Evolutionary conservation across 306 rosid species (phyloP).

Genomic region (Malus sylvestris): DNA sequence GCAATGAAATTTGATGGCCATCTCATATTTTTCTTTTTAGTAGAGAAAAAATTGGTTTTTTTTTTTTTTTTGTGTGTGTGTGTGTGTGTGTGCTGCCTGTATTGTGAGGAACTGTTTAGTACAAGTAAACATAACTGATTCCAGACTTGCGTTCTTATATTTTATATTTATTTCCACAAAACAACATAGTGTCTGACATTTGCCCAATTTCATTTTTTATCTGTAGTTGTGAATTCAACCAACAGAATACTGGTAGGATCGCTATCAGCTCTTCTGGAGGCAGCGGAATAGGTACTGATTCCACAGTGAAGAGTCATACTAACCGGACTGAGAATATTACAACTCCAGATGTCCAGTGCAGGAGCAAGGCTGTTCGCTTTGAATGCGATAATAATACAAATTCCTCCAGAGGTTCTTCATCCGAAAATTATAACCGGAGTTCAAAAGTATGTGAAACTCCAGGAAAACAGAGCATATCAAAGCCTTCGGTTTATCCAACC

Average conservation of each 20-base stretch:
- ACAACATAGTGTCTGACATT: background rate
- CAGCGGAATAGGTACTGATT: conserved; percentile 12
- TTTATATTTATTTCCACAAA: background rate
- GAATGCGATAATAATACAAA: conserved; percentile 45
- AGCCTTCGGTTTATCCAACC: conserved; percentile 62
- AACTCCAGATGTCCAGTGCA: conserved; percentile 35
- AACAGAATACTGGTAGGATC: conserved; percentile 9
- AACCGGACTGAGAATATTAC: conserved; percentile 26
- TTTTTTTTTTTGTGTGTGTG: background rate
- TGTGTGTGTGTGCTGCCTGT: background rate
- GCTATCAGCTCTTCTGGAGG: conserved; percentile 22
- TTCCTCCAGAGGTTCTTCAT: conserved; percentile 44
- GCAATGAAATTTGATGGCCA: background rate
- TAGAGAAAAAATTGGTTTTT: background rate
- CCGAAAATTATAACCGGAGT: conserved; percentile 32
- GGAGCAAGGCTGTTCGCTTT: conserved; percentile 71
- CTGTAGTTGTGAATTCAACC: conserved; percentile 30
- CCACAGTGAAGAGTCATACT: conserved; percentile 4
- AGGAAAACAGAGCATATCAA: conserved; percentile 41
- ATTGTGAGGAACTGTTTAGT: background rate
- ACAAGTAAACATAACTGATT: background rate
- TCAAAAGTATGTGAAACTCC: conserved; percentile 29
- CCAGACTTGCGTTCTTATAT: background rate
- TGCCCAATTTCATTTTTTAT: background rate
- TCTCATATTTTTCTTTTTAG: background rate